These are phyloP conservation scores for Barnettozyma pratensis DNA, from an alignment of 805 yeast genomes.

Conservation along the genomic window DNA sequence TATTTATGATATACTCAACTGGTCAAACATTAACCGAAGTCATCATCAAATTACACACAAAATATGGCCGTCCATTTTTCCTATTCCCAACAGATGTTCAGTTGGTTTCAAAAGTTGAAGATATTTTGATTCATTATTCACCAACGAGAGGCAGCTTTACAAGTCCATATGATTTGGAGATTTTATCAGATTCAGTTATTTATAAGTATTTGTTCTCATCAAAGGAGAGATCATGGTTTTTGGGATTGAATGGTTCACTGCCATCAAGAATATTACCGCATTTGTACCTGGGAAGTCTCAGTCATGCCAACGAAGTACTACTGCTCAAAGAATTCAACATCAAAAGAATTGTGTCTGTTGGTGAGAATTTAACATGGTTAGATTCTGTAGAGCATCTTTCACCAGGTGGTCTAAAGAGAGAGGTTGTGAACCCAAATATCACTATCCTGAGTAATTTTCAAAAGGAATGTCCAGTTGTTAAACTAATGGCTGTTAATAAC, in stretches of 20 bases:
- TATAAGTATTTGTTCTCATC: conserved; percentile 29
- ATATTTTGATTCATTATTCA: conserved; percentile 53
- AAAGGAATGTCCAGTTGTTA: conserved; percentile 18
- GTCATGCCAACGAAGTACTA: conserved; percentile 71
- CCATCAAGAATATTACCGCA: conserved; percentile 85
- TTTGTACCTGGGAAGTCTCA: conserved; percentile 77
- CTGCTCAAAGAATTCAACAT: conserved; percentile 64
- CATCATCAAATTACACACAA: conserved; percentile 54
- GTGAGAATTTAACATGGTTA: conserved; percentile 72
- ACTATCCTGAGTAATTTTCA: conserved; percentile 13
- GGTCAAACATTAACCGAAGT: conserved; percentile 61
- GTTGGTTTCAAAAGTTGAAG: conserved; percentile 60
- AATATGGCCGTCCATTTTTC: conserved; percentile 75
- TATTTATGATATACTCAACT: conserved; percentile 67
- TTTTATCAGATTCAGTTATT: conserved; percentile 26
- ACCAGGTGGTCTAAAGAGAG: conserved; percentile 9
- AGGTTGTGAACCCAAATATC: conserved; percentile 15
- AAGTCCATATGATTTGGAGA: conserved; percentile 10
- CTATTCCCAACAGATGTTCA: conserved; percentile 72
- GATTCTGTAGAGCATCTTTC: conserved; percentile 13
- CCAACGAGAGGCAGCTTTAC: conserved; percentile 33
- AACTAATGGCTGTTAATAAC: conserved; percentile 54
- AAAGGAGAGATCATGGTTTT: conserved; percentile 24
- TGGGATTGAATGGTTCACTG: conserved; percentile 51
- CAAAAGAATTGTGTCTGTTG: conserved; percentile 75